Conservation (phyloP, 306 rosid genomes). For the Castanea sativa region DNA sequence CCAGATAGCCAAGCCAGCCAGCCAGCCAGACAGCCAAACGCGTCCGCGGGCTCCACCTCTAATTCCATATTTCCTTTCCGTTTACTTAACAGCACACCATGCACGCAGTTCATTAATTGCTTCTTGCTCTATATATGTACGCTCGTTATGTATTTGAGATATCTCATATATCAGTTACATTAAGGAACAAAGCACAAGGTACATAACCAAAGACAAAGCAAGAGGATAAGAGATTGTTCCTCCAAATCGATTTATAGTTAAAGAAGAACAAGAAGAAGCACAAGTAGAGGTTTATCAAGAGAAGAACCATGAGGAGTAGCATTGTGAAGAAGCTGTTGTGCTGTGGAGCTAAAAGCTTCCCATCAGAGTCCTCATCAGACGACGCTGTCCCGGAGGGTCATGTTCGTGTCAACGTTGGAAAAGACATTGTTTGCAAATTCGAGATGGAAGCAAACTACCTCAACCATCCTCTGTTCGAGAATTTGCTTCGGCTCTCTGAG, state of each 20-base stretch:
- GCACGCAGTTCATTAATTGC: not conserved
- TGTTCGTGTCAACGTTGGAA: not conserved
- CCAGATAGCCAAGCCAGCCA: not conserved
- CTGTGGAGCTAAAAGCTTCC: slow-evolving; percentile 3
- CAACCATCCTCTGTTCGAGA: slow-evolving; percentile 1
- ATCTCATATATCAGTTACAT: not conserved
- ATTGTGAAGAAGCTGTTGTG: slow-evolving; percentile 1
- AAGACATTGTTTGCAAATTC: not conserved
- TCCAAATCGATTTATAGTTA: not conserved
- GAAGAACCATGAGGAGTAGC: not conserved
- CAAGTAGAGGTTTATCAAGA: not conserved
- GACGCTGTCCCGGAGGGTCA: slow-evolving; percentile 2
- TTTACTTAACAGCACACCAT: not conserved
- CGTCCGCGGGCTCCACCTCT: not conserved
- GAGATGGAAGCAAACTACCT: slow-evolving; percentile 6
- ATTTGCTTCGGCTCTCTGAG: slow-evolving; percentile 1
- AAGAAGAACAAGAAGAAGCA: not conserved
- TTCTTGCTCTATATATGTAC: not conserved
- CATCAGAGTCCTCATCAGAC: not conserved
- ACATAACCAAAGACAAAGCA: not conserved
- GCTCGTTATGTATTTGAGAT: not conserved
- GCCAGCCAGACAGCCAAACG: not conserved
- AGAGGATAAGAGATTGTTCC: not conserved
- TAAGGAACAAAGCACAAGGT: not conserved
- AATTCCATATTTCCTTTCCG: not conserved